Percentiles rank a stretch among this genome's conserved stretches.
These are phyloP conservation scores for Eutrema japonicum DNA, from an alignment of 345 rosid species.

Conservation along the genomic window DNA sequence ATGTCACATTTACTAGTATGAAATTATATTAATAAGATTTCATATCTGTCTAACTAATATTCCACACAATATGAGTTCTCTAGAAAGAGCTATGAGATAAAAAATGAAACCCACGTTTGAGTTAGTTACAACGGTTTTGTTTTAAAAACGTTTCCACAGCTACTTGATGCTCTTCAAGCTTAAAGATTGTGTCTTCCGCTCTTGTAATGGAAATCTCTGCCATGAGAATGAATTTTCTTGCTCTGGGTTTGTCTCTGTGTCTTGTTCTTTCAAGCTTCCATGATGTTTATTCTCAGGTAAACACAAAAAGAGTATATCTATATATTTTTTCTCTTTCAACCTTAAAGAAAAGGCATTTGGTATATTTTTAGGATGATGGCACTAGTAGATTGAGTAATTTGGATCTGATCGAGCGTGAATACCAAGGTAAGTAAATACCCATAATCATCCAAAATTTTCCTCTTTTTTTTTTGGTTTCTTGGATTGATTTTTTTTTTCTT, in stretches of 20 bases:
- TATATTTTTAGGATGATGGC: conserved; percentile 35
- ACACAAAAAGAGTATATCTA: background rate
- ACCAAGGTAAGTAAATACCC: conserved; percentile 22
- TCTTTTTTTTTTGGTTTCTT: background rate
- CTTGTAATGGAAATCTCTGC: conserved; percentile 9
- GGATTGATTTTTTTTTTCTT: background rate
- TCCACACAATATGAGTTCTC: background rate
- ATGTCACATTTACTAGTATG: background rate
- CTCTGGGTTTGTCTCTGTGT: conserved; percentile 36
- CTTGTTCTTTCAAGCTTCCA: conserved; percentile 38
- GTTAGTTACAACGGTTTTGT: conserved; percentile 43
- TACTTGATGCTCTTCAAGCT: conserved; percentile 26
- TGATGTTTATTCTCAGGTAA: conserved; percentile 45
- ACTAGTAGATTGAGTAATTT: conserved; percentile 28
- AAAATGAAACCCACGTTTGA: conserved; percentile 36
- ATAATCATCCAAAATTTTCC: background rate
- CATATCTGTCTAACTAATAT: background rate
- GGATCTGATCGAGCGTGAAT: conserved; percentile 43
- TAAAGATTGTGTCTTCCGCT: background rate
- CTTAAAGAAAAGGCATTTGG: background rate
- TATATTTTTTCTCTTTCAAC: background rate
- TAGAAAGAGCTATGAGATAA: conserved; percentile 7
- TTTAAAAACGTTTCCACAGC: conserved; percentile 22
- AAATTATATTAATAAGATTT: background rate
- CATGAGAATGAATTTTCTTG: conserved; percentile 24